Evolutionary conservation across 306 rosid species (phyloP), one percentile per base, ranked within the genome.

Genomic region (Cicer chorassanicum): DNA sequence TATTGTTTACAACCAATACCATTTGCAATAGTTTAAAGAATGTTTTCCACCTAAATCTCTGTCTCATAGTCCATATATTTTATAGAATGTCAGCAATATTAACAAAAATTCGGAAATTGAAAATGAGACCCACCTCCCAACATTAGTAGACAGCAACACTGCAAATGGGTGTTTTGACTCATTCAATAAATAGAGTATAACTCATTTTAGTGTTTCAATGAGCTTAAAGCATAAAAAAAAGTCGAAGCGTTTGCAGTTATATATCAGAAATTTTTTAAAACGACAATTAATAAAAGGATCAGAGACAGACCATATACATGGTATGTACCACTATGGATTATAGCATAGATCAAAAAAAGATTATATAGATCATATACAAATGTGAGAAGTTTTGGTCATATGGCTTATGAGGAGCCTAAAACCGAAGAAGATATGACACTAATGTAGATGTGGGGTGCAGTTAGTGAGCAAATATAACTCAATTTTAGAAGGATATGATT

Each of bases 71-170:
- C 53, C 6, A 69, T 49, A 55, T 48, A 82, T 70, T 57, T 76
- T 51, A 75, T 76, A 61, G 15, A 76, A 72, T 51, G 81, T 44
- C 76, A 81, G 68, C 57, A 63, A 4, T 65, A 57, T 45, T 68
- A 67, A 81, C 66, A 76, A 51, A 74, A 65, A 56, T 69, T 75
- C 60, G 76, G 82, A 65, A 79, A 74, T 82, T 82, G 74, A 82
- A 85, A 82, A 49, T 29, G 18, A 46, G 76, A 83, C 91, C 54
- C 94, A 16, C 65, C 79, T 78, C 82, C 86, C 89, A 51, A 89
- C 77, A 83, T 29, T 29, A 29, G 34, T 29, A 29, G 34, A 29
- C 34, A 3, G 34, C 34, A 29, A 29, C 34, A 29, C 34, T 29
- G 34, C 34, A 29, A 29, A 29, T 29, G 34, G 34, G 34, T 29